phyloP scores from a whole-genome alignment of 2,329 filamentous ascomycete species.

The Pseudodiploospora longispora region DNA sequence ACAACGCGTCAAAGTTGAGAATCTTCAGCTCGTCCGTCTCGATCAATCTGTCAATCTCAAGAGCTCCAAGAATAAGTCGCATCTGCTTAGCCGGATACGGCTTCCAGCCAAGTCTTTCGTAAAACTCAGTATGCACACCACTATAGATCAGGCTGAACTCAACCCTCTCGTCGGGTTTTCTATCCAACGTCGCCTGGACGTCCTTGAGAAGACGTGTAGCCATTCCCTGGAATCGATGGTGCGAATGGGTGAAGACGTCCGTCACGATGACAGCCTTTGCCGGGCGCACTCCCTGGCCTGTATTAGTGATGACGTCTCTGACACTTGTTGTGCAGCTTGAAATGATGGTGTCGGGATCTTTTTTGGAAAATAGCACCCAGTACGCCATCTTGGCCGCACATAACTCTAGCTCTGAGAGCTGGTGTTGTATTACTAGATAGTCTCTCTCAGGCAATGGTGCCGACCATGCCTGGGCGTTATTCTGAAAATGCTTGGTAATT shows the following conservation, averaged over 20 bases:
- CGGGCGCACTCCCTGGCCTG: conserved; percentile 14
- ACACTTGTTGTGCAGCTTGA: conserved; percentile 26
- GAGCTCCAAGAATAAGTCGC: conserved; percentile 20
- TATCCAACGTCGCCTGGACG: conserved; percentile 26
- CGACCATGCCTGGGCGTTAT: conserved; percentile 12
- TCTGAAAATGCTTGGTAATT: conserved; percentile 12
- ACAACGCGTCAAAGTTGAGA: too few relatives aligned
- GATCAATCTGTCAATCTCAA: conserved; percentile 11
- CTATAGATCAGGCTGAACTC: conserved; percentile 29
- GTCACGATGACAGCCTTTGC: conserved; percentile 24
- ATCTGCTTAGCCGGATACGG: conserved; percentile 23
- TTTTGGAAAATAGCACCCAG: conserved; percentile 22
- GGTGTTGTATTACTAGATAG: conserved; percentile 11
- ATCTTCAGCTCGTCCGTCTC: conserved; percentile 11
- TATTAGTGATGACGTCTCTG: conserved; percentile 12
- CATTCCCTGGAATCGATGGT: conserved; percentile 25
- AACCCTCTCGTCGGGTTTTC: conserved; percentile 11
- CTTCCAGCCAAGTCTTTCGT: conserved; percentile 26
- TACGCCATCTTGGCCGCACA: conserved; percentile 10
- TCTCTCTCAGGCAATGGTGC: conserved; percentile 9
- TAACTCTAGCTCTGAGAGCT: conserved; percentile 5
- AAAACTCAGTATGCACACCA: conserved; percentile 24
- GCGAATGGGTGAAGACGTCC: conserved; percentile 27
- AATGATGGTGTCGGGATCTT: conserved; percentile 21
- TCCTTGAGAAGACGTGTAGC: conserved; percentile 25